Conservation (phyloP, 352 stramenopile species). For the Pythium graminicola region DNA sequence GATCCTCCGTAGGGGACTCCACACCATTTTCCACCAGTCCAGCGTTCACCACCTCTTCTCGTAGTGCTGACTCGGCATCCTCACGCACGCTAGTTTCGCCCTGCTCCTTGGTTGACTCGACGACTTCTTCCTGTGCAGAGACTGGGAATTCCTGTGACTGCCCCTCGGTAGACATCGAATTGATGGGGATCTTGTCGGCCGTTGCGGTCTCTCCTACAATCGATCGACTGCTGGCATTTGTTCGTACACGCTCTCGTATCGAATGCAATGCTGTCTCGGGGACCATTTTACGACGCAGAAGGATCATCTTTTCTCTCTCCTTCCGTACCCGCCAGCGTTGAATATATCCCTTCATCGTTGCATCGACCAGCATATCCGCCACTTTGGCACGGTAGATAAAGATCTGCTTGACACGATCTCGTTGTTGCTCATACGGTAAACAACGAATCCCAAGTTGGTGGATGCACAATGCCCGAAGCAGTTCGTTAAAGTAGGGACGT, state of each 20-base stretch:
- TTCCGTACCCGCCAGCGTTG: constrained; percentile 44
- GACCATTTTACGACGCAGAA: constrained; percentile 19
- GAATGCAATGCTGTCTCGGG: constrained; percentile 17
- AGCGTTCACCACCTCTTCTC: too few relatives aligned
- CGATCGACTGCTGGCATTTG: neutral
- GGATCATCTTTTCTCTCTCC: constrained; percentile 8
- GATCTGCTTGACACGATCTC: constrained; percentile 78
- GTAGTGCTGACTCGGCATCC: too few relatives aligned
- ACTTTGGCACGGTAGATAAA: constrained; percentile 77
- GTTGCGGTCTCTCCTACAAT: neutral
- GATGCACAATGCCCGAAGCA: constrained; percentile 68
- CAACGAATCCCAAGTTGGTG: constrained; percentile 75
- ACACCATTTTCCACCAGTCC: too few relatives aligned
- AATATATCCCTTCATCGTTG: constrained; percentile 54
- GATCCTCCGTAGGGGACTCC: too few relatives aligned
- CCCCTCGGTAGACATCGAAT: too few relatives aligned
- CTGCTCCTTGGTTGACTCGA: too few relatives aligned
- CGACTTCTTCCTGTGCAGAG: too few relatives aligned
- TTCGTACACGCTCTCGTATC: too few relatives aligned
- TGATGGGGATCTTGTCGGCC: too few relatives aligned
- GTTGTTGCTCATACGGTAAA: constrained; percentile 72
- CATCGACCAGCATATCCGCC: constrained; percentile 69
- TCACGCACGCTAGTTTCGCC: too few relatives aligned
- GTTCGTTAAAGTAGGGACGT: constrained; percentile 69
- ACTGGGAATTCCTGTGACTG: too few relatives aligned